Percentiles rank a stretch among this genome's conserved stretches.
Conservation (phyloP, 2,329 filamentous ascomycete genomes). For the Pleomassaria siparia region DNA sequence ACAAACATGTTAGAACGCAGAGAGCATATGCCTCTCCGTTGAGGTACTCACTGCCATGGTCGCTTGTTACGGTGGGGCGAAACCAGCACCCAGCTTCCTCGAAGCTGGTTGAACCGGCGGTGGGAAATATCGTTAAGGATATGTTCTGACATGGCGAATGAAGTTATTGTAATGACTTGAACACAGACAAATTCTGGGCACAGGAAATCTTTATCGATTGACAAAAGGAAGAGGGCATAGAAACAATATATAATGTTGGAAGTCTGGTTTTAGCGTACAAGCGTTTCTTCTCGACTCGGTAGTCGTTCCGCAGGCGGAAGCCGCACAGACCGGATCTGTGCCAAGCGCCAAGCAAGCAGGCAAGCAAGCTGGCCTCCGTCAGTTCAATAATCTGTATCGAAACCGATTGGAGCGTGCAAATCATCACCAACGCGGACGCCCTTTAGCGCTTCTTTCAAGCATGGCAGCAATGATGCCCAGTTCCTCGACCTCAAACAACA, state of each 20-base stretch:
- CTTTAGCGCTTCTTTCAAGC: conserved; percentile 7
- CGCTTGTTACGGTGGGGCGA: conserved; percentile 96
- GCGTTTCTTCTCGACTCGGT: neutral
- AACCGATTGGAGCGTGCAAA: conserved; percentile 21
- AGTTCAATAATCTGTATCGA: conserved; percentile 11
- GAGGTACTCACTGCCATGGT: conserved; percentile 82
- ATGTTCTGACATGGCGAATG: conserved; percentile 47
- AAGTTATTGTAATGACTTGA: conserved; percentile 7
- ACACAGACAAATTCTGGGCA: conserved; percentile 4
- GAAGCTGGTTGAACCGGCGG: conserved; percentile 87
- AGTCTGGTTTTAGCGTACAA: neutral
- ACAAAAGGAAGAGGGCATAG: neutral
- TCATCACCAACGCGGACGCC: conserved; percentile 2
- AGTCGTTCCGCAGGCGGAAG: neutral
- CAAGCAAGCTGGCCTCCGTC: neutral
- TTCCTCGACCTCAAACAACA: conserved; percentile 38
- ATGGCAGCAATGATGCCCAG: conserved; percentile 52
- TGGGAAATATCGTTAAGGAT: conserved; percentile 89
- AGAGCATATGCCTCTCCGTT: no score
- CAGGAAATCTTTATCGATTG: conserved; percentile 3
- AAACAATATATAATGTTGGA: conserved; percentile 22
- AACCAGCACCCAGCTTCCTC: conserved; percentile 88
- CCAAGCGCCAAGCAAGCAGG: no score
- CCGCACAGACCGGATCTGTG: no score
- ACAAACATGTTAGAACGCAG: neutral